Base-by-base conservation (phyloP, 208 protist species). In the Acanthamoeba pearcei region DNA sequence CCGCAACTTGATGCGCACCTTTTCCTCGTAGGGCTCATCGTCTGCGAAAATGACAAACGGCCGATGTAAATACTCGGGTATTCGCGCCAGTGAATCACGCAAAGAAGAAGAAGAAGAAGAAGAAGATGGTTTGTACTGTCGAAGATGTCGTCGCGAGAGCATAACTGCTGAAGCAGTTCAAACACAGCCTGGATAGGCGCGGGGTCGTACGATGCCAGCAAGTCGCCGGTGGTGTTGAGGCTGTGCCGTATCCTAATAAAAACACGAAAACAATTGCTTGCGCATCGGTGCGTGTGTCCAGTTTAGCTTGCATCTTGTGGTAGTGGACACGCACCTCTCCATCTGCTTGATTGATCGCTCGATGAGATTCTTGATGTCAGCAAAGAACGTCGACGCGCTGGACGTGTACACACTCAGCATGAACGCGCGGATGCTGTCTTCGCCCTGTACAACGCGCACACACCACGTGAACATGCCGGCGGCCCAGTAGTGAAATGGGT, bases 361-460 rank as follows among this genome's bases (percentile, higher is more conserved):
- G 66, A 94, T 94, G 38, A 94, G 3, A 38, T 85, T 94, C 70
- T 86, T 85, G 51, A 94, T 42, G 70, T 85, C 74, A 15, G 70
- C 15, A 27, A 94, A 64, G 29, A 94, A 94, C 0, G 38, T 94
- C 9, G 91, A 94, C 22, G 49, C 55, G 51, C 53, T 78, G 5
- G 70, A 78, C 29, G 91, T 85, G 49, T 68, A 94, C 12, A 85
- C 91, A 27, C 91, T 94, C 46, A 94, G 46, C 74, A 94, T 94
- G 91, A 94, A 94, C n/a, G 46, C 35, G 2, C 91, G 27, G 2
- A 94, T 78, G 57, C 64, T 74, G 24, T 92, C 86, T 19, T 92
- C 62, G 51, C 60, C 32, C 57, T 70, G 12, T 12, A 29, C 2
- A 62, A 42, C 4, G 5, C 17, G 17, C 17, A 1, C 17, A 1